Evolutionary conservation across 768 basidiomycete species (phyloP).

Genomic region (Trametes maxima): DNA sequence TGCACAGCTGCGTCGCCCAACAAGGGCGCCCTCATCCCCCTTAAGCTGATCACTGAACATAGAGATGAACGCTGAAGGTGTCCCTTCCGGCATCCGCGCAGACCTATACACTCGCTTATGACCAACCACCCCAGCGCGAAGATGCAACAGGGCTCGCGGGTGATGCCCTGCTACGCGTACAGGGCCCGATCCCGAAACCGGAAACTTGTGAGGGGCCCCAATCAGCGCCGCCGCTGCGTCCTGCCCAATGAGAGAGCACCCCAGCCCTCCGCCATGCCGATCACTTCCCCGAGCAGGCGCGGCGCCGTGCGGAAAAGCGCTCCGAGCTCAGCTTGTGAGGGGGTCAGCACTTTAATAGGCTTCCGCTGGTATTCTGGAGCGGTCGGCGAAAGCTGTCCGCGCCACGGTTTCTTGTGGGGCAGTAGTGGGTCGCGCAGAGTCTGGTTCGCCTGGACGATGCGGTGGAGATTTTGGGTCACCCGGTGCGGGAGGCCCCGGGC

Average conservation of each 20-base stretch:
- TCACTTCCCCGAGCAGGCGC: constrained; percentile 53
- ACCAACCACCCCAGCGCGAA: neutral
- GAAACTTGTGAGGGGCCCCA: neutral
- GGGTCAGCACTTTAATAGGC: constrained; percentile 10
- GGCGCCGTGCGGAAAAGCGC: constrained; percentile 41
- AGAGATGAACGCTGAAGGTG: neutral
- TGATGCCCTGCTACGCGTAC: neutral
- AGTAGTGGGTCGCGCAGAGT: neutral
- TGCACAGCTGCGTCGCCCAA: no score
- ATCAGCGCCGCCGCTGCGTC: constrained; percentile 28
- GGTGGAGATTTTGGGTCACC: constrained; percentile 57
- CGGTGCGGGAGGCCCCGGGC: constrained; percentile 65
- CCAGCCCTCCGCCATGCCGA: constrained; percentile 62
- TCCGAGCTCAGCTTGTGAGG: constrained; percentile 26
- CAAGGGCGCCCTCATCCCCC: neutral
- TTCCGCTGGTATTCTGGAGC: constrained; percentile 17
- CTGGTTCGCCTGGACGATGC: constrained; percentile 37
- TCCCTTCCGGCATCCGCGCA: no score
- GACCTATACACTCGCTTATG: neutral
- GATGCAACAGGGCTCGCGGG: neutral
- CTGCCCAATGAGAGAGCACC: constrained; percentile 54
- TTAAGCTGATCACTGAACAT: neutral
- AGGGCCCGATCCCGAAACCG: neutral
- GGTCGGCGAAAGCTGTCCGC: constrained; percentile 13
- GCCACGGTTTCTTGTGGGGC: constrained; percentile 3